Conservation (phyloP, 495 filamentous ascomycete species). For the Podospora didyma region DNA sequence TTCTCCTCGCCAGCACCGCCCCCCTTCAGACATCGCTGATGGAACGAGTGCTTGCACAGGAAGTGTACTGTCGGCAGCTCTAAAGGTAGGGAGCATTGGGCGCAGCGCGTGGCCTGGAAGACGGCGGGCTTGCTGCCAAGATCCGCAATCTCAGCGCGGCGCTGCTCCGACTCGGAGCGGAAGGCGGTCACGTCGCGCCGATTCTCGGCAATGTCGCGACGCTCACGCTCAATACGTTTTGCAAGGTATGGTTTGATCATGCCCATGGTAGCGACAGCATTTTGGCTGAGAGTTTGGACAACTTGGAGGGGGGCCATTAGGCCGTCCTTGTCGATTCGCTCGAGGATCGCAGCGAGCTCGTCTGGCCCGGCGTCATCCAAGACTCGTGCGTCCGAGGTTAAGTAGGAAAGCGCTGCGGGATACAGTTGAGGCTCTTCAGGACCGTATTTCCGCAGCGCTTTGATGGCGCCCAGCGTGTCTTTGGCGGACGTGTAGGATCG, state of each 20-base stretch:
- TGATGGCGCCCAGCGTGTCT: constrained; percentile 85
- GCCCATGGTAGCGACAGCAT: constrained; percentile 84
- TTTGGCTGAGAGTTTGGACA: constrained; percentile 72
- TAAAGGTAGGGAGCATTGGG: constrained; percentile 66
- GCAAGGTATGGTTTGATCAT: constrained; percentile 91
- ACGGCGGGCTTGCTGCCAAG: constrained; percentile 73
- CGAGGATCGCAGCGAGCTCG: constrained; percentile 72
- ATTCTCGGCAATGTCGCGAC: constrained; percentile 79
- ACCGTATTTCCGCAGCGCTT: constrained; percentile 86
- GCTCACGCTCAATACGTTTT: constrained; percentile 82
- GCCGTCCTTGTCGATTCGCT: constrained; percentile 82
- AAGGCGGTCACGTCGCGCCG: constrained; percentile 79
- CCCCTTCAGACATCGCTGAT: constrained; percentile 71
- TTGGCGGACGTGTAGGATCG: constrained; percentile 92
- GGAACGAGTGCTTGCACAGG: constrained; percentile 93
- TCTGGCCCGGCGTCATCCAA: constrained; percentile 84
- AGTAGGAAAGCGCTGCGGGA: constrained; percentile 86
- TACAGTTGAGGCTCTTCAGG: constrained; percentile 90
- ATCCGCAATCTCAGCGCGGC: constrained; percentile 71
- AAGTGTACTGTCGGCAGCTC: constrained; percentile 92
- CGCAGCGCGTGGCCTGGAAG: constrained; percentile 88
- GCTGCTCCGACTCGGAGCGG: constrained; percentile 75
- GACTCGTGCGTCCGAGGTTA: constrained; percentile 77
- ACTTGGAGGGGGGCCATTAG: constrained; percentile 96
- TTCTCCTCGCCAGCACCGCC: constrained; percentile 58